A percentile compares a stretch with the other conserved stretches of the same genome.
These are phyloP conservation scores for Fusarium newnesense DNA, from an alignment of 2,329 filamentous ascomycete species.

Conservation along the genomic window DNA sequence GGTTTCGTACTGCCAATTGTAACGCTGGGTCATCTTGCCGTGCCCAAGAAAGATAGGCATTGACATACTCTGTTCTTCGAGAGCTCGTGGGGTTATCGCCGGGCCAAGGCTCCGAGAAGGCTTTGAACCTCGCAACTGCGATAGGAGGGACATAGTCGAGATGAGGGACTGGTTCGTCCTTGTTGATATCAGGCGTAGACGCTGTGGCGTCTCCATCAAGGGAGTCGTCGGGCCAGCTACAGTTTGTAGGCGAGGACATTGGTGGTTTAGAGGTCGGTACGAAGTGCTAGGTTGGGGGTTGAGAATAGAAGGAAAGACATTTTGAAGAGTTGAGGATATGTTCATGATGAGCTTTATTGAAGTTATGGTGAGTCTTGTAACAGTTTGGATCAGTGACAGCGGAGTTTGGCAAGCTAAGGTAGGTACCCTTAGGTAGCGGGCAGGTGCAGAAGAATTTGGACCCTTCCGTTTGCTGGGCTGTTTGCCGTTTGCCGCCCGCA, in stretches of 20 bases:
- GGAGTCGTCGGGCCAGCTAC: not conserved
- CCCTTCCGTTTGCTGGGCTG: not conserved
- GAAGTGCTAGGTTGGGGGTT: too few species aligned
- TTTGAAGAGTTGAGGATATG: not conserved
- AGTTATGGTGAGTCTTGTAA: too few species aligned
- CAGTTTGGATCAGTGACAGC: not conserved
- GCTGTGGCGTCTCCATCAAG: not conserved
- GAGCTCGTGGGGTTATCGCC: not conserved
- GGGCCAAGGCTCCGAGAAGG: not conserved
- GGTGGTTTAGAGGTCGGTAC: too few species aligned
- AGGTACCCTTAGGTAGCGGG: not conserved
- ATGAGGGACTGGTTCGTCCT: not conserved
- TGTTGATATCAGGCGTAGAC: not conserved
- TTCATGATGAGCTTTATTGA: too few species aligned
- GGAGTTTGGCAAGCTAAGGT: not conserved
- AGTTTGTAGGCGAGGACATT: not conserved
- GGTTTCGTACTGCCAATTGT: not conserved
- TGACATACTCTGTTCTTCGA: not conserved
- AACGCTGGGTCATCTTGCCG: fast-evolving
- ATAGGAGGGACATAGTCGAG: not conserved
- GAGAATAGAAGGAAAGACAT: not conserved
- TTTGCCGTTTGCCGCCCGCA: not conserved
- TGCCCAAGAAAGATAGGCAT: not conserved
- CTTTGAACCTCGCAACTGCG: fast-evolving
- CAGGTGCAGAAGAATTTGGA: not conserved